Base-by-base conservation (phyloP, 2,329 filamentous ascomycete species). In the Alternaria ventricosa region DNA sequence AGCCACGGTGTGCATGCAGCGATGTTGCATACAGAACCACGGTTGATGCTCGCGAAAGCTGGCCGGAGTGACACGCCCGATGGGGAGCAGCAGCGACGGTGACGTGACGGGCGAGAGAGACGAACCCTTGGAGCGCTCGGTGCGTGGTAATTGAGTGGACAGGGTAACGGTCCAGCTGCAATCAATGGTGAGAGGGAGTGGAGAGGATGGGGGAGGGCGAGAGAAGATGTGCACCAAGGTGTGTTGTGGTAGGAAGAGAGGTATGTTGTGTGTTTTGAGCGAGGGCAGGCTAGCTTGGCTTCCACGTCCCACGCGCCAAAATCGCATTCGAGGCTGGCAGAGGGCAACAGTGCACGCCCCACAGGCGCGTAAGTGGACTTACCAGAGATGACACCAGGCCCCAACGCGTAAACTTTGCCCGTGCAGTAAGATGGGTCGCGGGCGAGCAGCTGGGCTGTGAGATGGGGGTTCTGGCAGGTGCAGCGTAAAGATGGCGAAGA, bases 261-360 rank as follows among this genome's bases (percentile, higher is more conserved):
- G 70, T 62, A 66, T 70, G 64, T 63, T 74, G 71, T 78, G 78
- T 79, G 75, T 78, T 79, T 77, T 78, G 74, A 70, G 70, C 63
- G 65, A 68, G 66, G 73, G 73, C 70, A 27, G 56, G 60, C 60
- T 60, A 60, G 60, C 67, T 73, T 66, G 69, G 67, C 66, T 66
- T 68, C 68, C 67, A 65, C 69, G 67, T 69, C 68, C 68, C 67
- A 69, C 65, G 70, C 70, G 69, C 70, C 67, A 77, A 73, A 75
- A 66, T 66, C 67, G 69, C 67, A 64, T 70, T 63, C 60, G 56
- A 63, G 75, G 75, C 72, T 75, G 74, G 73, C 65, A 72, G 45
- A 60, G 73, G 54, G 70, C 66, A 71, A 72, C 56, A 63, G 73
- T 64, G 71, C 68, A 71, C 69, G 72, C 66, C 66, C 76, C 75